Conservation (phyloP, 1,284 basidiomycete genomes). For the Thelephora terrestris region DNA sequence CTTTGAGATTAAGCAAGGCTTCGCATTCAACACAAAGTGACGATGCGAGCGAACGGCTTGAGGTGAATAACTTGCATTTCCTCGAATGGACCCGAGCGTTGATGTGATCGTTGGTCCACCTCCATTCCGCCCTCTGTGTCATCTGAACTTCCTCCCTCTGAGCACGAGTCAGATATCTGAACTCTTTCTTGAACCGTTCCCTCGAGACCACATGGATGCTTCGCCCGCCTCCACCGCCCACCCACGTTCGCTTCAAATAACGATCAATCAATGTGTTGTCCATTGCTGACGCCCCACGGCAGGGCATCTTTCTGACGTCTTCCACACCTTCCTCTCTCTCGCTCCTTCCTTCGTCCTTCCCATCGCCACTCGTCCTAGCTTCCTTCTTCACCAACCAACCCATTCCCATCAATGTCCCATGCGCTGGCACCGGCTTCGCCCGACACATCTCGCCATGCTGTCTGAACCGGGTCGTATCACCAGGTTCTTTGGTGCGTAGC, state of each 20-base stretch:
- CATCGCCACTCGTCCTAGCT: too few species aligned
- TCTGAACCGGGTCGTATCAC: too few species aligned
- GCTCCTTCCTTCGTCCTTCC: too few species aligned
- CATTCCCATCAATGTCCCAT: too few species aligned
- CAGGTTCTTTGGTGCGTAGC: too few species aligned
- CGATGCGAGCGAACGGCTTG: not conserved
- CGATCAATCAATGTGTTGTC: not conserved
- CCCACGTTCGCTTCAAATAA: not conserved
- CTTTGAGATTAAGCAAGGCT: not conserved
- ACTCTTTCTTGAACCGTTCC: not conserved
- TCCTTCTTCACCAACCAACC: too few species aligned
- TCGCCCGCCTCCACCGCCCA: slow-evolving; percentile 1
- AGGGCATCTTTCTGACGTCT: too few species aligned
- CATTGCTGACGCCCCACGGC: not conserved
- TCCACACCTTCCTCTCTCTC: too few species aligned
- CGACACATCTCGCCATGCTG: too few species aligned
- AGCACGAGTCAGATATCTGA: not conserved
- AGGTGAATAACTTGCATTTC: not conserved
- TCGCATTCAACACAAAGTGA: not conserved
- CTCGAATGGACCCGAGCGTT: not conserved
- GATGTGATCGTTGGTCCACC: not conserved
- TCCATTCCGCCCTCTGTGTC: not conserved
- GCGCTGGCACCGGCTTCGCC: too few species aligned
- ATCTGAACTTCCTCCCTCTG: not conserved
- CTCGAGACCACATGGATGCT: not conserved